phyloP scores from a whole-genome alignment of 345 rosid genomes.

The Euclidium syriacum region DNA sequence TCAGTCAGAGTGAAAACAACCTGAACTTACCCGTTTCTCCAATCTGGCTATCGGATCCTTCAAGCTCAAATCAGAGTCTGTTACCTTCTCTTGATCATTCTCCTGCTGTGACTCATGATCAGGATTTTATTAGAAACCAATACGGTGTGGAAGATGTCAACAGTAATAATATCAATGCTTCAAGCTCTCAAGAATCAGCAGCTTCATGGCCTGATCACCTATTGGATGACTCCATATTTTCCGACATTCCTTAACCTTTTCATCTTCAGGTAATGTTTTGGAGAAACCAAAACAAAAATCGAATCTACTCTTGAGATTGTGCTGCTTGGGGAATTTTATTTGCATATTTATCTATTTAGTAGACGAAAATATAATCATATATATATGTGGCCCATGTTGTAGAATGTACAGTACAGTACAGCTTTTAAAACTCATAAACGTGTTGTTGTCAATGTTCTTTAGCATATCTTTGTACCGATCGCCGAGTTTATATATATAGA shows the following conservation, averaged over 20 bases:
- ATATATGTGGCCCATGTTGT: background rate
- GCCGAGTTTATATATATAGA: conserved; percentile 10
- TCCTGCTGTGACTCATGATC: conserved; percentile 18
- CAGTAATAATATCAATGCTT: conserved; percentile 18
- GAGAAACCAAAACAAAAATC: conserved; percentile 5
- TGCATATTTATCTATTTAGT: conserved; percentile 10
- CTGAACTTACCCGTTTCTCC: conserved; percentile 20
- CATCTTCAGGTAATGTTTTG: conserved; percentile 19
- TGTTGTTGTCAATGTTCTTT: conserved; percentile 15
- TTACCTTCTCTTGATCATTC: conserved; percentile 20
- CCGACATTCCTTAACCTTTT: conserved; percentile 23
- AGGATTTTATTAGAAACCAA: conserved; percentile 18
- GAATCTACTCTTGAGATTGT: conserved; percentile 12
- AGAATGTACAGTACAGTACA: conserved; percentile 21
- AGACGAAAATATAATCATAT: conserved; percentile 5
- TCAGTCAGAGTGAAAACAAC: conserved; percentile 18
- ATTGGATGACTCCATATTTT: conserved; percentile 27
- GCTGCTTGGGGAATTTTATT: conserved; percentile 10
- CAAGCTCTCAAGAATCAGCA: conserved; percentile 29
- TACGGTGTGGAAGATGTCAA: conserved; percentile 25
- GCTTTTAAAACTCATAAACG: background rate
- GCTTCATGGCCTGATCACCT: conserved; percentile 35
- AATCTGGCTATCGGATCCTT: conserved; percentile 26
- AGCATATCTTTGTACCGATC: conserved; percentile 13
- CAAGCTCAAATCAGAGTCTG: conserved; percentile 16